phyloP scores from a whole-genome alignment of 2,329 filamentous ascomycete species.

The Exophiala bonariae region DNA sequence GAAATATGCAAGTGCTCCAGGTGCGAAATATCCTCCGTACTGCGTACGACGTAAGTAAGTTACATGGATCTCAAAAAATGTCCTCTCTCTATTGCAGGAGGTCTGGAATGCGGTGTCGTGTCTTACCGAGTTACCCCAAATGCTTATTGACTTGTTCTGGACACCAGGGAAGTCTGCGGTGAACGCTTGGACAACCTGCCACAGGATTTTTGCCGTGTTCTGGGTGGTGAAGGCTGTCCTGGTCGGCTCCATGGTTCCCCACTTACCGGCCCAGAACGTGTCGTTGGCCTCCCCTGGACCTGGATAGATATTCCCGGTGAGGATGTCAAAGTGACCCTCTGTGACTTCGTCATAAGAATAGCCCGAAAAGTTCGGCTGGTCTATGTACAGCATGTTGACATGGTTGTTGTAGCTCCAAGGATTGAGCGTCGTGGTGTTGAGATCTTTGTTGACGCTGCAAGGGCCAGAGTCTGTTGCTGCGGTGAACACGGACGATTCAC shows the following conservation, averaged over 20 bases:
- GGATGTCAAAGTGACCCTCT: conserved; percentile 40
- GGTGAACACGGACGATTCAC: conserved; percentile 52
- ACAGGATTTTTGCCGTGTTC: too few relatives aligned
- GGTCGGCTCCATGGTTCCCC: too few relatives aligned
- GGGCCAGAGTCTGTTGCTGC: conserved; percentile 54
- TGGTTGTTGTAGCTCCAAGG: conserved; percentile 64
- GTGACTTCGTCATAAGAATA: conserved; percentile 52
- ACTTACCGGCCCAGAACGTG: conserved; percentile 13
- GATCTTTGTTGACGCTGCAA: conserved; percentile 53
- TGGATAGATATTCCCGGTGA: conserved; percentile 16
- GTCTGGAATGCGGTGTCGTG: too few relatives aligned
- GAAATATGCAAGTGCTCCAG: too few relatives aligned
- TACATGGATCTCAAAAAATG: conserved; percentile 6
- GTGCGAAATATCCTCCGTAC: too few relatives aligned
- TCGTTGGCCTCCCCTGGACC: conserved; percentile 7
- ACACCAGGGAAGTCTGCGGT: too few relatives aligned
- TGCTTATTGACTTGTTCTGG: too few relatives aligned
- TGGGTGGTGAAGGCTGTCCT: too few relatives aligned
- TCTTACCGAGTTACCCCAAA: too few relatives aligned
- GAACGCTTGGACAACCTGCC: too few relatives aligned
- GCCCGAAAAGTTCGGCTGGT: conserved; percentile 62
- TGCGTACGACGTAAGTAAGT: too few relatives aligned
- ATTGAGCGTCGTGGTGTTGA: conserved; percentile 52
- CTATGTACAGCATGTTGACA: conserved; percentile 59
- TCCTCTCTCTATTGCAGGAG: too few relatives aligned